Conservation (phyloP, 2,329 filamentous ascomycete species). For the Hymenoscyphus scutula region DNA sequence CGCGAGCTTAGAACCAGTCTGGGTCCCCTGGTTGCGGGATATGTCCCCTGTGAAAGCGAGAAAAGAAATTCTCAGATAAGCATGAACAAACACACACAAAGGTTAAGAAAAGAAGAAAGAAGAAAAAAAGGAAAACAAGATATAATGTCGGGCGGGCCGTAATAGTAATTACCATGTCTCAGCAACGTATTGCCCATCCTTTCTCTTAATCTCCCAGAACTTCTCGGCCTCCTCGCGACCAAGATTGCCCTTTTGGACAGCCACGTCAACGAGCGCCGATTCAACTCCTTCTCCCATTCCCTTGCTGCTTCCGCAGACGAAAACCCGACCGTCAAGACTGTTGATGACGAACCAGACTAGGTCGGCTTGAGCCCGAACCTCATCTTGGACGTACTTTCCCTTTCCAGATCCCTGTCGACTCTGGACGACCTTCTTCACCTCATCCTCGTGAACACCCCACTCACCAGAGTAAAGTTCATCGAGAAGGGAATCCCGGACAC, state of each 20-base stretch:
- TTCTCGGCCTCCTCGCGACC: constrained; percentile 75
- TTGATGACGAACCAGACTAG: constrained; percentile 99
- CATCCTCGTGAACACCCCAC: constrained; percentile 88
- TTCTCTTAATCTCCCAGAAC: constrained; percentile 91
- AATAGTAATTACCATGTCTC: constrained; percentile 58
- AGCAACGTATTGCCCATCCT: constrained; percentile 92
- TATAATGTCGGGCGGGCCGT: neutral
- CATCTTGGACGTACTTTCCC: constrained; percentile 92
- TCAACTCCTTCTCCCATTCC: constrained; percentile 99
- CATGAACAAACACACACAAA: neutral
- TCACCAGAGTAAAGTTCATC: constrained; percentile 97
- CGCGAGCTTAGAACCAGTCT: neutral
- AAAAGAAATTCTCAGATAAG: neutral
- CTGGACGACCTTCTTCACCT: constrained; percentile 80
- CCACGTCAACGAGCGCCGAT: constrained; percentile 80
- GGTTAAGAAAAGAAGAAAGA: neutral
- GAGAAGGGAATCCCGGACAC: constrained; percentile 86
- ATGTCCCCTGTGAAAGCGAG: neutral
- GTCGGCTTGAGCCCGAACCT: constrained; percentile 86
- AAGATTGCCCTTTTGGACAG: constrained; percentile 88
- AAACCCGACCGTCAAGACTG: constrained; percentile 89
- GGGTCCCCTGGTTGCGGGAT: neutral
- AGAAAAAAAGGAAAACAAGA: neutral
- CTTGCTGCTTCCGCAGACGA: constrained; percentile 92
- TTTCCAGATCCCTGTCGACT: constrained; percentile 60